Base-by-base conservation (phyloP, 1,284 basidiomycete species). In the Neotropicomus parvogracilis region DNA sequence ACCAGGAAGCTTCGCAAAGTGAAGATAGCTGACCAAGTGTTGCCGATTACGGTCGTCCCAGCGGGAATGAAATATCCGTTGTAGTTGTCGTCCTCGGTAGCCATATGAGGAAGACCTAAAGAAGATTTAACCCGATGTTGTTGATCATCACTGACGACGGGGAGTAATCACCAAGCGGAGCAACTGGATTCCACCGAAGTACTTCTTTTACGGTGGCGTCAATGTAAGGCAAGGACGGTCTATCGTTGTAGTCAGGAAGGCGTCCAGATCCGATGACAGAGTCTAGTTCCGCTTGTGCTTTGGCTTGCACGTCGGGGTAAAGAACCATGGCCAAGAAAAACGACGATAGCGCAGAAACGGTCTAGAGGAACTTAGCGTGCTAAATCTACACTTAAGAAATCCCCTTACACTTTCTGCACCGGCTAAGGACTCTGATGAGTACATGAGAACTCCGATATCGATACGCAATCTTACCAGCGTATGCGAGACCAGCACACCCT, bases 131-230 rank as follows among this genome's bases (percentile, higher is more conserved):
- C 33, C 52, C n/a, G 57, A 33, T 50, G 24, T 44, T 31, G 49
- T 50, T 45, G 29, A 44, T 48, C 33, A 17, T 51, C 36, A 41
- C 49, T 35, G 38, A 52, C 36, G 21, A 7, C 39, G 54, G 54
- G 21, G 49, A 46, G 53, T 47, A 62, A 56, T 46, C 33, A 75
- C 76, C 75, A 39, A 78, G 61, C 42, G 77, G 77, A 20, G 74
- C 70, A 21, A 74, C 72, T 17, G 78, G 75, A 50, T 71, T 72
- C 76, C 77, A 80, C 56, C 77, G 70, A 36, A 76, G 64, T n/a
- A 75, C 68, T 53, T 78, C 76, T 55, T 75, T 75, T 26, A 75
- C 65, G 36, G 78, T 67, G 5, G 75, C 75, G 9, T 65, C 57
- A 21, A 75, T 70, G 34, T 72, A 80, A 9, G 72, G 75, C 44